Base-by-base conservation (phyloP, 805 yeast species). In the Deakozyma indianensis region DNA sequence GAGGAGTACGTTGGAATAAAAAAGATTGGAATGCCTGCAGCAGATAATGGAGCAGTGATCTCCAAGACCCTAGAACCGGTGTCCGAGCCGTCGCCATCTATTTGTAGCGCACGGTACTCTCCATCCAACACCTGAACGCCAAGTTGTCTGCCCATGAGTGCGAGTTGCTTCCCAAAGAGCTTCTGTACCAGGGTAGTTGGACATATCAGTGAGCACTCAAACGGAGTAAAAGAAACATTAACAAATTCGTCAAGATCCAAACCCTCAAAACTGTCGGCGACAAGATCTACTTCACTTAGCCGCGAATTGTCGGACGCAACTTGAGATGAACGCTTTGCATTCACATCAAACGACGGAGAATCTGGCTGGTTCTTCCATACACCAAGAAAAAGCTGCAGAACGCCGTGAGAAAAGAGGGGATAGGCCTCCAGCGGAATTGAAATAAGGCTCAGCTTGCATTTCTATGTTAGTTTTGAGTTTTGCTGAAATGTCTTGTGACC, bases 1-100 rank as follows among this genome's bases (percentile, higher is more conserved):
- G 77, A 71, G 57, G 76, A 78, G 59, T 78, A 80, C 27, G 78
- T 75, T 16, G 78, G 70, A 25, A 79, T 58, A 58, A 78, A 79
- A 55, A 77, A 78, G 27, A 79, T 64, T 1, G 83, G 70, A 24
- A 79, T 75, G 16, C 67, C 68, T 42, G 75, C 74, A 32, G 66
- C 63, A 0, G 80, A 70, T n/a, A 79, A 60, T 0, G 84, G 84
- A 43, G 67, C 65, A 1, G 81, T 75, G 35, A 79, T 59, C 45
- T 73, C 74, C 41, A 78, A 57, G 15, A 78, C 77, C 38, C 79
- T 61, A 2, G 69, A 67, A 41, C 73, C 74, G 50, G 72, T 75
- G 51, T 67, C 69, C 18, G 67, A 63, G 0, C 83, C 83, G 51
- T 76, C 82, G 45, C 75, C 71, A 48, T 77, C 77, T 2, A 79